These are phyloP conservation scores for Sclerotinia borealis DNA, from an alignment of 2,329 filamentous ascomycete species.

Conservation along the genomic window DNA sequence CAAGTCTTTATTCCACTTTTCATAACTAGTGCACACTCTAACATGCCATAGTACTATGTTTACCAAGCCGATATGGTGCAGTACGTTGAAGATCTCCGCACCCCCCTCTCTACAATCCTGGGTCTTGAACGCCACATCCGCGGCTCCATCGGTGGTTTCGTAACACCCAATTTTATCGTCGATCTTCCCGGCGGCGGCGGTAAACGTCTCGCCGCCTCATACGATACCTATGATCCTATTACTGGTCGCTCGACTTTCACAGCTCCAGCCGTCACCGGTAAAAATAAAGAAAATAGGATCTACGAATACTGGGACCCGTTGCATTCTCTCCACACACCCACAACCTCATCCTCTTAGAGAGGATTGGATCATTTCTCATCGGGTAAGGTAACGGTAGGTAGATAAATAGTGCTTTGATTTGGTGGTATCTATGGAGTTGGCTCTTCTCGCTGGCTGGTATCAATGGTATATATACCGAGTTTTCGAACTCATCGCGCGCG, in stretches of 20 bases:
- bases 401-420: constrained; percentile 5
- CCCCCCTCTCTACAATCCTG: constrained; percentile 52
- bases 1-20: neutral
- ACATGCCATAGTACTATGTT: constrained; percentile 50
- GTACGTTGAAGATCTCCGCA: constrained; percentile 56
- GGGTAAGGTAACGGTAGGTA: neutral
- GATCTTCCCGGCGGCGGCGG: constrained; percentile 59
- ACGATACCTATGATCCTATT: constrained; percentile 45
- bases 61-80: constrained; percentile 60
- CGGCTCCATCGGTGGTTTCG: constrained; percentile 56
- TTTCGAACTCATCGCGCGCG: neutral
- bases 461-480: neutral
- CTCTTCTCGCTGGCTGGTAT: neutral
- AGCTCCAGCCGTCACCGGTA: constrained; percentile 47
- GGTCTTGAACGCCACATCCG: constrained; percentile 51
- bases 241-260: constrained; percentile 50
- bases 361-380: neutral
- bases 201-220: constrained; percentile 52
- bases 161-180: constrained; percentile 56
- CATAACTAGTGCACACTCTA: constrained; percentile 5
- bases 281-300: constrained; percentile 39
- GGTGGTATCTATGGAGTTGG: neutral
- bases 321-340: constrained; percentile 5
- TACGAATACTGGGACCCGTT: constrained; percentile 54
- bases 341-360: neutral